A percentile compares a stretch with the other conserved stretches of the same genome.
phyloP scores from a whole-genome alignment of 129 eudicot genomes.

The Arctium minus region DNA sequence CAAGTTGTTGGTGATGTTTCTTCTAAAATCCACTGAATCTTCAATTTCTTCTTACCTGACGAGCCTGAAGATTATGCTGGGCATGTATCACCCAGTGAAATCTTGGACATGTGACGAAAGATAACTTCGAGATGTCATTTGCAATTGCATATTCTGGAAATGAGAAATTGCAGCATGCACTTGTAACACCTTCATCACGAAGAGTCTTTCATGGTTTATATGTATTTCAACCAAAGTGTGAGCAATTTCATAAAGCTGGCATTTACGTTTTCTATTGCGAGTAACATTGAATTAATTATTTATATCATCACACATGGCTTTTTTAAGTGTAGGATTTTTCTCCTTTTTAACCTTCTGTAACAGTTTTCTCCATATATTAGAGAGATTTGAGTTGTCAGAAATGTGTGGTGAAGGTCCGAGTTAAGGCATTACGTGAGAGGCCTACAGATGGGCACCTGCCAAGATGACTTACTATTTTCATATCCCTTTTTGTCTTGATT shows the following conservation, averaged over 20 bases:
- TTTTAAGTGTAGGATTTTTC: background rate
- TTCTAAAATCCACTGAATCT: background rate
- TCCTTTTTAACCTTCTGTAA: background rate
- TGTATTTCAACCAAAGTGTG: slow-evolving; percentile 39
- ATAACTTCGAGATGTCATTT: background rate
- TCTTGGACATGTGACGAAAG: slow-evolving; percentile 53
- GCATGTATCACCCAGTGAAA: slow-evolving; percentile 37
- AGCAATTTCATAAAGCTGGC: slow-evolving; percentile 59
- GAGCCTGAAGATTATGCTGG: slow-evolving; percentile 39
- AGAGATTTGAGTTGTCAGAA: slow-evolving; percentile 24
- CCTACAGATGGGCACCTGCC: slow-evolving; percentile 42
- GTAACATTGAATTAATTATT: slow-evolving; percentile 10
- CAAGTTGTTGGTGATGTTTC: too few relatives aligned
- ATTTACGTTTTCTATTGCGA: slow-evolving; percentile 54
- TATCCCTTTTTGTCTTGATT: background rate
- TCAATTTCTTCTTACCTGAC: slow-evolving; percentile 25
- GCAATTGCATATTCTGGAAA: background rate
- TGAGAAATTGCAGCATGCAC: slow-evolving; percentile 9
- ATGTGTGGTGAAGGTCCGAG: slow-evolving; percentile 35
- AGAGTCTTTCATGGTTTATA: slow-evolving; percentile 61
- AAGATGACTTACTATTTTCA: background rate
- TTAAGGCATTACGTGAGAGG: slow-evolving; percentile 40
- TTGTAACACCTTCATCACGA: slow-evolving; percentile 28
- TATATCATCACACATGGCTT: background rate
- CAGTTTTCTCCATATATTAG: slow-evolving; percentile 21